Evolutionary conservation across 140 eudicot species (phyloP).

Genomic region (Stevia rebaudiana): DNA sequence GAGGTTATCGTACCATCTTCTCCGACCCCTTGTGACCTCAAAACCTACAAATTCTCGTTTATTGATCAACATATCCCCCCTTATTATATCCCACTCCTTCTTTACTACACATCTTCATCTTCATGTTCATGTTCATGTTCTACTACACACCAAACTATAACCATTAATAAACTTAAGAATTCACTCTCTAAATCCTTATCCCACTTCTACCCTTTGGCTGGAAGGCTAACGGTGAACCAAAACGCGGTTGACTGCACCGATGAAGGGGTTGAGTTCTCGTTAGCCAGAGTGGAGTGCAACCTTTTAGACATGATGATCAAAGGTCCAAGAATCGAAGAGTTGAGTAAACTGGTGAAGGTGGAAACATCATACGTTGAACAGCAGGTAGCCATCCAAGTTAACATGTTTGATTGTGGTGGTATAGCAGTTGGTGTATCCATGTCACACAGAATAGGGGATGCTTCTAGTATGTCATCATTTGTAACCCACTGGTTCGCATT

Average conservation of each 20-base stretch:
- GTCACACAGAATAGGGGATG: constrained; percentile 37
- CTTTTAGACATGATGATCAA: constrained; percentile 18
- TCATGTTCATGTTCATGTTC: constrained; percentile 10
- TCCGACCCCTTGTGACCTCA: constrained; percentile 33
- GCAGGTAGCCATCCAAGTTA: constrained; percentile 42
- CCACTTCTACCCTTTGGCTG: constrained; percentile 44
- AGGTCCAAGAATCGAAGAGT: constrained; percentile 16
- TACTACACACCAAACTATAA: constrained; percentile 23
- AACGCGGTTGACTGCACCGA: constrained; percentile 32
- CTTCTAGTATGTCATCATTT: constrained; percentile 28
- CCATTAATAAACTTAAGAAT: constrained; percentile 30
- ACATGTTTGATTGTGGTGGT: constrained; percentile 42
- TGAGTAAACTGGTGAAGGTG: constrained; percentile 22
- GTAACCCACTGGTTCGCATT: constrained; percentile 28
- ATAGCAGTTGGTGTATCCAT: constrained; percentile 35
- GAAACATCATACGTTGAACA: constrained; percentile 22
- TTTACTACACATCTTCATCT: constrained; percentile 30
- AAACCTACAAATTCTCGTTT: constrained; percentile 30
- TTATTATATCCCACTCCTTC: constrained; percentile 27
- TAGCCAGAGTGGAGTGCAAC: constrained; percentile 27
- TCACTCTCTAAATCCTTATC: constrained; percentile 36
- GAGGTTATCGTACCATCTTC: constrained; percentile 36
- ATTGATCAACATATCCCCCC: constrained; percentile 30
- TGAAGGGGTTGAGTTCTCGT: constrained; percentile 31
- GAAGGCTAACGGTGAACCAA: constrained; percentile 23